A percentile compares a stretch with the other conserved stretches of the same genome.
Evolutionary conservation across 306 rosid genomes (phyloP).

Genomic region (Fagus crenata): DNA sequence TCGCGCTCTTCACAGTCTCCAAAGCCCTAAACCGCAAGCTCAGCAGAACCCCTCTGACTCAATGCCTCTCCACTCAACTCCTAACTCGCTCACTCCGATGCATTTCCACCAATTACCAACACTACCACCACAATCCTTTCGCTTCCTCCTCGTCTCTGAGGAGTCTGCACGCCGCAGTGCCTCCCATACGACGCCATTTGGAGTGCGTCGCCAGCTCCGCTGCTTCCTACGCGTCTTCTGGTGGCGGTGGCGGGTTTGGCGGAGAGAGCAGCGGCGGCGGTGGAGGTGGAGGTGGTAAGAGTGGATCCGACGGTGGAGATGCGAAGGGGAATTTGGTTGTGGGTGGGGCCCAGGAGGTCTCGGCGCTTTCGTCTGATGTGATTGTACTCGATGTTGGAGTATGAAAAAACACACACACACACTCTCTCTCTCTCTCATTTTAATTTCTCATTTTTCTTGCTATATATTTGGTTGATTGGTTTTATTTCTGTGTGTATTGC

Average conservation of each 20-base stretch:
- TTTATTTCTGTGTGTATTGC: constrained; percentile 8
- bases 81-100: constrained; percentile 45
- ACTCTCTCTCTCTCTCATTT: not conserved
- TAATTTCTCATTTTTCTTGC: not conserved
- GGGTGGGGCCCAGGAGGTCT: constrained; percentile 53
- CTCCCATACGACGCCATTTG: constrained; percentile 34
- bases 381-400: constrained; percentile 89
- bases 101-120: constrained; percentile 13
- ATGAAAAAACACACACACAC: constrained; percentile 28
- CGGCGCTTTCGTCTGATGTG: constrained; percentile 55
- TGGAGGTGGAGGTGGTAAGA: constrained; percentile 37
- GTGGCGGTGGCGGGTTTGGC: constrained; percentile 51
- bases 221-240: constrained; percentile 54
- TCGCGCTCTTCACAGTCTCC: constrained; percentile 43
- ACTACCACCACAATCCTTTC: constrained; percentile 26
- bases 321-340: constrained; percentile 48
- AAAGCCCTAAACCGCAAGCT: constrained; percentile 55
- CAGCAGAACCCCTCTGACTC: constrained; percentile 26
- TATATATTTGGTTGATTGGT: not conserved
- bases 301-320: constrained; percentile 52
- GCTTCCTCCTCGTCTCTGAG: constrained; percentile 32
- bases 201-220: constrained; percentile 61
- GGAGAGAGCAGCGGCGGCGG: constrained; percentile 43
- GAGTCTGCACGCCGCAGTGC: constrained; percentile 30
- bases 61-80: constrained; percentile 28